phyloP scores from a whole-genome alignment of 176 grass and related monocot species.

The Hordeum vulgare region MorexV3_pseudomolecules_assembly NC_058520.1:161901606-161902105 shows the following conservation, averaged over 20 bases:
- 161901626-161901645: background rate
- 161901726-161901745: too few species aligned
- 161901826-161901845: conserved; percentile 46
- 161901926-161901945: conserved; percentile 58
- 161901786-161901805: background rate
- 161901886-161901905: conserved; percentile 39
- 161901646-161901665: background rate
- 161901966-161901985: conserved; percentile 62
- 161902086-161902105: conserved; percentile 51
- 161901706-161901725: background rate
- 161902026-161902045: background rate
- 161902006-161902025: background rate
- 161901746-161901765: background rate
- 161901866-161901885: conserved; percentile 58
- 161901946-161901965: conserved; percentile 54
- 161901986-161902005: conserved; percentile 42
- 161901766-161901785: background rate
- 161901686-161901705: too few species aligned
- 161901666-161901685: background rate
- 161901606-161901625: background rate
- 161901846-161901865: conserved; percentile 52
- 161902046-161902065: background rate
- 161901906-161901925: conserved; percentile 39
- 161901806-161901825: background rate
- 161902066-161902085: conserved; percentile 30